Conservation (phyloP, 2,329 filamentous ascomycete genomes). For the Torrubiellomyces zombiae region DNA sequence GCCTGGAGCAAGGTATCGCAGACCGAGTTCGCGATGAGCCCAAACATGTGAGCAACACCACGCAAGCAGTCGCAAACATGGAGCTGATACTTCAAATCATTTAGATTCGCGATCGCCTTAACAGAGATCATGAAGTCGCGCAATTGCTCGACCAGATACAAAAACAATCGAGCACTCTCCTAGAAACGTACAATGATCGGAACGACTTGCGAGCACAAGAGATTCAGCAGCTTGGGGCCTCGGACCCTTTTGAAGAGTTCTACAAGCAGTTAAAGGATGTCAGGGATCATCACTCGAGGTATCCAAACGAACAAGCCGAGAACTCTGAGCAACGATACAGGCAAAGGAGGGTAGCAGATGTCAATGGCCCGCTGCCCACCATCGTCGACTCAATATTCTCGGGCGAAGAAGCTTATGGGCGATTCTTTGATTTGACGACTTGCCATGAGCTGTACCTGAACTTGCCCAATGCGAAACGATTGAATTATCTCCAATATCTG, state of each 20-base stretch:
- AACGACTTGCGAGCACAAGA: constrained; percentile 58
- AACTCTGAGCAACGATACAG: constrained; percentile 91
- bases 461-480: constrained; percentile 66
- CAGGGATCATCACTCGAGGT: constrained; percentile 75
- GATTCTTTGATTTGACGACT: constrained; percentile 75
- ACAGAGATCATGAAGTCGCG: constrained; percentile 81
- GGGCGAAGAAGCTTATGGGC: constrained; percentile 84
- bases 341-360: constrained; percentile 43
- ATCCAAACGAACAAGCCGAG: constrained; percentile 88
- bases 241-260: constrained; percentile 81
- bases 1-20: constrained; percentile 82
- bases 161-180: constrained; percentile 62
- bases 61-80: too few species aligned
- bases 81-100: too few species aligned
- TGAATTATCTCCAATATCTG: constrained; percentile 85
- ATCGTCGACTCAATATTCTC: constrained; percentile 87
- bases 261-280: constrained; percentile 70
- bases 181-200: constrained; percentile 71
- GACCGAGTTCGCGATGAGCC: constrained; percentile 82
- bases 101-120: constrained; percentile 78
- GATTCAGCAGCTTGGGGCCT: constrained; percentile 66
- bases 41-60: constrained; percentile 48
- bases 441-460: constrained; percentile 85
- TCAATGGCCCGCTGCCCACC: constrained; percentile 43
- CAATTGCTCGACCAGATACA: constrained; percentile 80